Base-by-base conservation (phyloP, 2,329 filamentous ascomycete species). In the Neofusicoccum laricinum region DNA sequence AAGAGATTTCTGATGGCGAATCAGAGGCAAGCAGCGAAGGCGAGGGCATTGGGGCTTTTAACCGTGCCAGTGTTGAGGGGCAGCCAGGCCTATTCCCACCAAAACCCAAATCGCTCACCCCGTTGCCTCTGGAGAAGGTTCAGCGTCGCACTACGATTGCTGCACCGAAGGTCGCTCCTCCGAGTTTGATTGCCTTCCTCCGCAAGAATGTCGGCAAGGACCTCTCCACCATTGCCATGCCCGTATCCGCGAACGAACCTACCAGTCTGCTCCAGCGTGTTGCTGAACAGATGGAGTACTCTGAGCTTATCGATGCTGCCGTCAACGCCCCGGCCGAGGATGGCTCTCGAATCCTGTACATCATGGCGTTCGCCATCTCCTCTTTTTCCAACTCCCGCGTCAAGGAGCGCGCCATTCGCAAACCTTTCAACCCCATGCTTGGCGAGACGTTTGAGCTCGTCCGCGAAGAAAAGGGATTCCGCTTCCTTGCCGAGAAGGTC, bases 171-270 rank as follows among this genome's bases (percentile, higher is more conserved):
- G 88, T 93, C 14, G 81, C 88, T 64, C 95, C 95, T 0, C 95
- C 95, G 0, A 97, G 92, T 75, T 81, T 99, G 61, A 97, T 99
- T 69, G 91, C 92, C 0, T 97, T 98, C 75, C 84, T 98, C 36
- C 88, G 95, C 69, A 99, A 98, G 78, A 99, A 99, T 70, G 95
- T 98, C 10, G 95, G 95, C 73, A 99, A 99, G 77, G 95, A 99
- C 77, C 82, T 99, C 55, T 97, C 92, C 66, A 96, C 93, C 2
- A 96, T 99, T 68, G 93, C 92, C 53, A 98, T 98, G 94, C 95
- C 95, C 0, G 95, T 97, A 0, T 96, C 94, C 4, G 89, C 94
- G 25, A 99, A 99, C 76, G 95, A 99, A 75, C 95, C 95, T 0
- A 86, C 89, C 1, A 97, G 94, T 0, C 80, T 96, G 11, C 82